Conservation (phyloP, 768 basidiomycete genomes). For the Rhodotorula graminis region DNA sequence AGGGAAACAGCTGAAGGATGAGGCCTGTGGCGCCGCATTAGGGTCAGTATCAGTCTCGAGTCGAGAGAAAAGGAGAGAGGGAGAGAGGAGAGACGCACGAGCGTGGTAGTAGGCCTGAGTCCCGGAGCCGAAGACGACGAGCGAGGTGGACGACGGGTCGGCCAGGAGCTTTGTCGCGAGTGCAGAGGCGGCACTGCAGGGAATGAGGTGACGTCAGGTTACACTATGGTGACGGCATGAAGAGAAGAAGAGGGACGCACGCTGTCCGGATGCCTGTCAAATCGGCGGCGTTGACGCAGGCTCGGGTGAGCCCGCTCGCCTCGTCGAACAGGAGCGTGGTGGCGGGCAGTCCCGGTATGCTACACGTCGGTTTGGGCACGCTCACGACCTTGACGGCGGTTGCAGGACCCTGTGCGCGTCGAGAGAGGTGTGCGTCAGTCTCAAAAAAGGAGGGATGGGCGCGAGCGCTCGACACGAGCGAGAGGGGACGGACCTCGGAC, state of each 20-base stretch:
- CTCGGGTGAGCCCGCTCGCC: conserved; percentile 19
- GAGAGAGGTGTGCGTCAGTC: not conserved
- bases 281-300: conserved; percentile 34
- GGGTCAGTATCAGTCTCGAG: not conserved
- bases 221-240: not conserved
- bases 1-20: conserved; percentile 36
- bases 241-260: conserved; percentile 13
- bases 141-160: not conserved
- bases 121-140: conserved; percentile 38
- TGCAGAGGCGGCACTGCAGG: conserved; percentile 33
- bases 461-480: not conserved
- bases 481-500: not conserved
- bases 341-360: conserved; percentile 31
- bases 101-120: conserved; percentile 38
- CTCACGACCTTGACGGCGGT: conserved; percentile 40
- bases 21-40: conserved; percentile 24
- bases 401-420: conserved; percentile 5
- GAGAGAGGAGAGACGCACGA: not conserved
- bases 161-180: conserved; percentile 20
- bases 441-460: too few species aligned
- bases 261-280: conserved; percentile 44
- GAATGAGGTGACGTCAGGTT: too few species aligned
- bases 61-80: not conserved
- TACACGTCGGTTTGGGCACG: conserved; percentile 27
- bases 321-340: conserved; percentile 40